Conservation (phyloP, 371 early-diverging fungal genomes). For the Apophysomyces trapeziformis region DNA sequence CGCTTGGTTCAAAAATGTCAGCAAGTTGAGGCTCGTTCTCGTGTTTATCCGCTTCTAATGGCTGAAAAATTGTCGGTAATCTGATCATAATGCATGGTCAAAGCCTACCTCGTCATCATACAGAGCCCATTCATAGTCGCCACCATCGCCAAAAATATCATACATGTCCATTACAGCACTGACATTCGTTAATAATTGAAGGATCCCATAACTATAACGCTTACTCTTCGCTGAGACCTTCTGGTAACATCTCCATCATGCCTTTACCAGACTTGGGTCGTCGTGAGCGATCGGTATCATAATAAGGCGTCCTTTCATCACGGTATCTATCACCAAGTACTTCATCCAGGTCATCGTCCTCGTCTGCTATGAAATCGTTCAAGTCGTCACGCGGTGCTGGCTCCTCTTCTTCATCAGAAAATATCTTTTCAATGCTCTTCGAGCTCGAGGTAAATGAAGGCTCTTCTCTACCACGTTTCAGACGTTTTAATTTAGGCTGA, state of each 20-base stretch:
- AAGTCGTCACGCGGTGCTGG: constrained; percentile 53
- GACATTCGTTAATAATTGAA: not conserved
- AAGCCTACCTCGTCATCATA: constrained; percentile 40
- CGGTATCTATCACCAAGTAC: constrained; percentile 67
- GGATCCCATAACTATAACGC: not conserved
- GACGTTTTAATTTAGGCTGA: constrained; percentile 67
- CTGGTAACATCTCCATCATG: constrained; percentile 49
- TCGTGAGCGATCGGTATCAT: constrained; percentile 39
- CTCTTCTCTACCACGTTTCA: constrained; percentile 71
- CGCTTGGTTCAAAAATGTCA: constrained; percentile 92
- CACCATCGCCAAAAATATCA: constrained; percentile 91
- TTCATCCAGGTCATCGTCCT: constrained; percentile 66
- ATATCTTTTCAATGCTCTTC: constrained; percentile 53
- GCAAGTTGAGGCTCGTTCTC: constrained; percentile 64
- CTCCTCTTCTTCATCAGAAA: constrained; percentile 63
- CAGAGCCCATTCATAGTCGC: constrained; percentile 88
- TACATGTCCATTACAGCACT: constrained; percentile 84
- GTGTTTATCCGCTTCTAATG: constrained; percentile 23
- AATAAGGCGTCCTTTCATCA: constrained; percentile 31
- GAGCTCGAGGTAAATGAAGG: constrained; percentile 25
- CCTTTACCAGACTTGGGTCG: constrained; percentile 40
- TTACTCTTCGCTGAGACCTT: constrained; percentile 51
- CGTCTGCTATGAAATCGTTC: constrained; percentile 75
- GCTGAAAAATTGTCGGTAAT: not conserved
- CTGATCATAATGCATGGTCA: not conserved